These are phyloP conservation scores for Rhododendron mucronatum DNA, from an alignment of 148 eudicot species.

Conservation along the genomic window DNA sequence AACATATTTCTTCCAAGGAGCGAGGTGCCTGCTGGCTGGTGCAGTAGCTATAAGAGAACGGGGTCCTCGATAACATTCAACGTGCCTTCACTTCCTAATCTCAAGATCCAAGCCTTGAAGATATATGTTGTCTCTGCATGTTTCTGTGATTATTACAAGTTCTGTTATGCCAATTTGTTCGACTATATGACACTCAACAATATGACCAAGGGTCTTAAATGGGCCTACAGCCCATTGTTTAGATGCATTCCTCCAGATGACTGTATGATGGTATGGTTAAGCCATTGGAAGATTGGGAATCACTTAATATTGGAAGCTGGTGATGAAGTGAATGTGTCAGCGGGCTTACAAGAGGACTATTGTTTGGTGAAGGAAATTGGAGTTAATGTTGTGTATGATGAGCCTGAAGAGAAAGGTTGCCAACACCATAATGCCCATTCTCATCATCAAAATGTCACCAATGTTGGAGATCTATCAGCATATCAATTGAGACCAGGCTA, in stretches of 20 bases:
- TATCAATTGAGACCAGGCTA: neutral
- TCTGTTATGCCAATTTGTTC: no score
- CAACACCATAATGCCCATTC: neutral
- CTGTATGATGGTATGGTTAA: neutral
- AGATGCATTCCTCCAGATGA: neutral
- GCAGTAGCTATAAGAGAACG: neutral
- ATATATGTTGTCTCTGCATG: neutral
- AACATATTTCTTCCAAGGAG: slow-evolving; percentile 6
- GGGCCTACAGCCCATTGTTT: neutral
- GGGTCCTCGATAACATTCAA: neutral
- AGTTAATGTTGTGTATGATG: neutral
- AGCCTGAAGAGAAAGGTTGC: neutral
- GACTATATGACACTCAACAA: neutral
- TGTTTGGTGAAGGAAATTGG: neutral
- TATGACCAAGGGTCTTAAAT: neutral
- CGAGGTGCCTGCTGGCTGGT: slow-evolving; percentile 2
- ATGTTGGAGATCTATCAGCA: neutral
- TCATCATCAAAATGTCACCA: neutral
- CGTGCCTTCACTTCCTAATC: neutral
- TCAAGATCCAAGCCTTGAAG: slow-evolving; percentile 7
- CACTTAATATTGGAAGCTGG: no score
- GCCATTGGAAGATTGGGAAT: neutral
- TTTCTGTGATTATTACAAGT: neutral
- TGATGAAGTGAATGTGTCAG: no score
- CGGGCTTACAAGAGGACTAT: no score